phyloP scores from a whole-genome alignment of 441 rosid genomes.

The Gossypium davidsonii region DNA sequence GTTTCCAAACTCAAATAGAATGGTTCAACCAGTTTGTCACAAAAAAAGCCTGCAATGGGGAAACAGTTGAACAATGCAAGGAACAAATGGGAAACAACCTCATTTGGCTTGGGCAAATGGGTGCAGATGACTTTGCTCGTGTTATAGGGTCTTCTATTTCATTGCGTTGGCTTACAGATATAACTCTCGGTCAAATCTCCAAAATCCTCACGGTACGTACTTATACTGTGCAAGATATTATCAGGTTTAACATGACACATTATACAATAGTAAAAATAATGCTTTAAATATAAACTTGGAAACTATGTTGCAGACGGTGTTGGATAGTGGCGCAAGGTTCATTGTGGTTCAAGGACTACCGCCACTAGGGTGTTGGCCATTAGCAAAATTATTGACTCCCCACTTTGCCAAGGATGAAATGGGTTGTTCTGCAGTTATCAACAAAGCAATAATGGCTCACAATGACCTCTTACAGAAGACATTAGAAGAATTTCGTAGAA shows the following conservation, averaged over 20 bases:
- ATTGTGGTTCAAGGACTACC: slow-evolving; percentile 43
- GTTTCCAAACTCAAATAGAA: slow-evolving; percentile 23
- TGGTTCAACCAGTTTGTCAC: slow-evolving; percentile 31
- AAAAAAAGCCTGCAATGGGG: slow-evolving; percentile 3
- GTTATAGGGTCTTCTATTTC: slow-evolving; percentile 22
- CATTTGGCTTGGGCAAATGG: slow-evolving; percentile 48
- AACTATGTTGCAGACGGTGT: slow-evolving; percentile 23
- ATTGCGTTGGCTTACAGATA: slow-evolving; percentile 18
- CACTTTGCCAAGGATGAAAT: slow-evolving; percentile 17
- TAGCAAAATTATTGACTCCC: slow-evolving; percentile 16
- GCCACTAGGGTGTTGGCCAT: slow-evolving; percentile 41
- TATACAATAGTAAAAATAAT: background rate
- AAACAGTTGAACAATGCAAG: slow-evolving; percentile 7
- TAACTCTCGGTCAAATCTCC: slow-evolving; percentile 16
- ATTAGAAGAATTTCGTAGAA: slow-evolving; percentile 15
- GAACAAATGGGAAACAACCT: slow-evolving; percentile 13
- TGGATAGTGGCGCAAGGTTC: slow-evolving; percentile 34
- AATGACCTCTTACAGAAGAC: slow-evolving; percentile 31
- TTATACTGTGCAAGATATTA: background rate
- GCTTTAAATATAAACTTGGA: background rate
- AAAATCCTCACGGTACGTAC: slow-evolving; percentile 22
- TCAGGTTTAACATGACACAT: background rate
- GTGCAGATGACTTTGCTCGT: slow-evolving; percentile 37
- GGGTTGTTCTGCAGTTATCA: slow-evolving; percentile 33
- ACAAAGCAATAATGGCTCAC: slow-evolving; percentile 23